Conservation (phyloP, 495 filamentous ascomycete genomes). For the Ramalina intermedia region DNA sequence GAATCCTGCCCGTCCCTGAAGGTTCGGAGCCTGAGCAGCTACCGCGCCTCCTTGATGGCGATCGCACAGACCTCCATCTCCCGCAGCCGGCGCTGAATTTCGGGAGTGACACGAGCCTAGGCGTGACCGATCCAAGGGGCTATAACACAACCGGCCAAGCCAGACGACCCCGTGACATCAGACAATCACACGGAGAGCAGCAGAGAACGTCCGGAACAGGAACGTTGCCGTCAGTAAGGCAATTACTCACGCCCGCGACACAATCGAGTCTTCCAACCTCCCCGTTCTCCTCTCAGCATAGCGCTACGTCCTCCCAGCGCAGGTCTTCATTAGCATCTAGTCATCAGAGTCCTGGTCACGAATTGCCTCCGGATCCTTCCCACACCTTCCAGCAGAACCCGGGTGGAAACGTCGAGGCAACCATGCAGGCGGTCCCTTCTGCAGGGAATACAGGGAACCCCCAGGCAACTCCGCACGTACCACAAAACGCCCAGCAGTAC, state of each 20-base stretch:
- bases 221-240: conserved; percentile 34
- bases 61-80: conserved; percentile 30
- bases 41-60: conserved; percentile 23
- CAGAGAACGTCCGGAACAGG: conserved; percentile 16
- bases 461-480: too few species aligned
- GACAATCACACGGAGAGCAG: conserved; percentile 10
- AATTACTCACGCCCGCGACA: conserved; percentile 28
- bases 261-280: conserved; percentile 15
- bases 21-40: conserved; percentile 18
- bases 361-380: neutral
- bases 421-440: too few species aligned
- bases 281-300: conserved; percentile 4
- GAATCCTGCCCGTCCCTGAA: conserved; percentile 30
- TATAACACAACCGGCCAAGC: conserved; percentile 15
- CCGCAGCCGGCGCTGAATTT: conserved; percentile 35
- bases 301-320: neutral
- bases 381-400: neutral
- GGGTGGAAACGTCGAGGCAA: neutral
- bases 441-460: too few species aligned
- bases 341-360: neutral
- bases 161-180: conserved; percentile 2
- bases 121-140: conserved; percentile 21
- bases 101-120: conserved; percentile 27
- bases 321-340: too few species aligned
- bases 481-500: neutral